Evolutionary conservation across 2,329 filamentous ascomycete genomes (phyloP), one percentile per base, ranked within the genome.

Genomic region (Boeremia exigua): DNA sequence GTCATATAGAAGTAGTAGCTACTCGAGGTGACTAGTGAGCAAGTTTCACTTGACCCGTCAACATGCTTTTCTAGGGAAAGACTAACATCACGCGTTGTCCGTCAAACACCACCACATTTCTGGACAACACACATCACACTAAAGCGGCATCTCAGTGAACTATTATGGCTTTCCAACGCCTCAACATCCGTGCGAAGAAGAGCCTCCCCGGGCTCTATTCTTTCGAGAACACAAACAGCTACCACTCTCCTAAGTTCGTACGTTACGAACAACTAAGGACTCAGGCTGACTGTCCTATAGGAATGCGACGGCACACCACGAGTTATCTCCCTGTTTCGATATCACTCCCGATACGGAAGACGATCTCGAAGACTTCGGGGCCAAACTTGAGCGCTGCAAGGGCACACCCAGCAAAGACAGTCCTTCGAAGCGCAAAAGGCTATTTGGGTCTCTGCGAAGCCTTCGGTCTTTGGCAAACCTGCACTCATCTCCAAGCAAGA

Each of bases 151-250:
- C 19, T 23, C 58, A 56, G 54, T 48, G 33, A 63, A 43, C 52
- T 57, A 54, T 39, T 49, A 74, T 68, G 66, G 62, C 58, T 38
- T 53, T 73, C 32, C 67, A 66, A 49, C 65, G 61, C 33, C 59
- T 73, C 23, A 62, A 61, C 17, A 45, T 71, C 38, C 61, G 62
- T 47, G 65, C 66, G 11, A 73, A 66, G 51, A 71, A 69, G 58
- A 73, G 71, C 39, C 53, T 72, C 34, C 65, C 69, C 6, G 67
- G 65, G 14, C 63, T 72, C 53, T 66, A 68, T 60, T 58, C 59
- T 54, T 63, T 55, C 43, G 56, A 44, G 15, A 54, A 60, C 30
- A 48, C 47, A n/a, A 43, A 61, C 6, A 48, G 32, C 14, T 30
- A 11, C 14, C 25, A 23, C 2, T 29, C 52, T 23, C 33, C 52